phyloP scores from a whole-genome alignment of 2,329 filamentous ascomycete species.

The Neofusicoccum parvum region DNA sequence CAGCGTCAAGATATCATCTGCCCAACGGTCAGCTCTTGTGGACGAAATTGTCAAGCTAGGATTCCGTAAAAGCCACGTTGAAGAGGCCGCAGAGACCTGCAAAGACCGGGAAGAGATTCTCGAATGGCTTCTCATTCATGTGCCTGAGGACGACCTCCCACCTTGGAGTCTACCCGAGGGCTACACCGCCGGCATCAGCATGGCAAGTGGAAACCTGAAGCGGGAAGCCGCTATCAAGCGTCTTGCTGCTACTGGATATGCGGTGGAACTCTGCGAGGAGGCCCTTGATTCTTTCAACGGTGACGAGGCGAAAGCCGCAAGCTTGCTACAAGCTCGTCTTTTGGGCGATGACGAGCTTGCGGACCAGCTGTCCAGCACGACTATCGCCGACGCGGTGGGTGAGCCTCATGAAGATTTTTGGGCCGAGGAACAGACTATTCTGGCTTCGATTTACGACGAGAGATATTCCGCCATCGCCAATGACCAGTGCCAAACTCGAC shows the following conservation, averaged over 20 bases:
- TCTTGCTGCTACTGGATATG: constrained; percentile 80
- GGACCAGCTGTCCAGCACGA: constrained; percentile 30
- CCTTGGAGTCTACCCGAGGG: constrained; percentile 88
- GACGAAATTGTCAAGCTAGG: constrained; percentile 76
- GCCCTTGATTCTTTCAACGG: constrained; percentile 69
- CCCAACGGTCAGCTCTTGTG: constrained; percentile 63
- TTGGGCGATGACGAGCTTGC: constrained; percentile 42
- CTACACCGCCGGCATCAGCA: constrained; percentile 85
- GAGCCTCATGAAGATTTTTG: constrained; percentile 59
- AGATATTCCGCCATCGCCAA: constrained; percentile 55
- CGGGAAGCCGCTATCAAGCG: constrained; percentile 81
- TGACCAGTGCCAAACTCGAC: constrained; percentile 69
- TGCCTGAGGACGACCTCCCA: constrained; percentile 95
- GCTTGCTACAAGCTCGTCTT: constrained; percentile 73
- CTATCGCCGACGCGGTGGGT: constrained; percentile 49
- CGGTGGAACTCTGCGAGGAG: constrained; percentile 78
- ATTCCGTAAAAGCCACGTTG: constrained; percentile 85
- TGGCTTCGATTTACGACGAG: constrained; percentile 85
- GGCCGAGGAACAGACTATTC: constrained; percentile 80
- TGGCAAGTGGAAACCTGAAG: constrained; percentile 79
- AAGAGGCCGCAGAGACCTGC: constrained; percentile 84
- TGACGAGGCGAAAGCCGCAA: constrained; percentile 77
- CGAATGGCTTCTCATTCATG: constrained; percentile 95
- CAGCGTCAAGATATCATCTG: constrained; percentile 63
- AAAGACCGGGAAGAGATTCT: constrained; percentile 90